These are phyloP conservation scores for Coriolopsis trogii DNA, from an alignment of 1,284 basidiomycete genomes.

Conservation along the genomic window DNA sequence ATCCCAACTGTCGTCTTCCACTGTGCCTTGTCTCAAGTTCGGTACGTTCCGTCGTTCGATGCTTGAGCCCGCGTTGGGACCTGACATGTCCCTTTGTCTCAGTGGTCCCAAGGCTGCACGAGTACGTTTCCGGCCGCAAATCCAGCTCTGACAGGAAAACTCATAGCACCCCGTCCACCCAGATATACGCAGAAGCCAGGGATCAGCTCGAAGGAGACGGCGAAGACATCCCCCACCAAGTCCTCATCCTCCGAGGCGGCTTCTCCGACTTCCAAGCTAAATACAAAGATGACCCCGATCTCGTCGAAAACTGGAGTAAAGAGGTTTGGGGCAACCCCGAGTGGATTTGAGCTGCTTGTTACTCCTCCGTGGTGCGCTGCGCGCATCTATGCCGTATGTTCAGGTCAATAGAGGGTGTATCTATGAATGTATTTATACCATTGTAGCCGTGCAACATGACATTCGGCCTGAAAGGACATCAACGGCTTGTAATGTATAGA, in stretches of 20 bases:
- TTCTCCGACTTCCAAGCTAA: slow-evolving; percentile 70
- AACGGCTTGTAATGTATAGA: too few species aligned
- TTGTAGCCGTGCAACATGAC: slow-evolving; percentile 11
- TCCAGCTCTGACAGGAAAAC: too few species aligned
- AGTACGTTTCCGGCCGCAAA: too few species aligned
- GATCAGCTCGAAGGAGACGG: slow-evolving; percentile 39
- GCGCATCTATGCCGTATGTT: background rate
- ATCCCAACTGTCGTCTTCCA: slow-evolving; percentile 73
- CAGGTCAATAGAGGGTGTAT: too few species aligned
- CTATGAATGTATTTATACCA: slow-evolving; percentile 6
- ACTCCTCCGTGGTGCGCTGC: background rate
- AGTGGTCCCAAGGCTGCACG: slow-evolving; percentile 78
- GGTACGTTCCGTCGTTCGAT: slow-evolving; percentile 46
- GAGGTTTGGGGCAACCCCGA: slow-evolving; percentile 50
- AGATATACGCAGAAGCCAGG: slow-evolving; percentile 72
- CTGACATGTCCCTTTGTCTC: slow-evolving; percentile 1
- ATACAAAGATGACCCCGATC: slow-evolving; percentile 68
- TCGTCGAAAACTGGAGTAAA: slow-evolving; percentile 77
- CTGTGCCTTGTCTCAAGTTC: slow-evolving; percentile 71
- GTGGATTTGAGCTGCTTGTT: slow-evolving; percentile 5
- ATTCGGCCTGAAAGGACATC: too few species aligned
- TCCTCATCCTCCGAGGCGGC: slow-evolving; percentile 68
- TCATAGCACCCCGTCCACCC: too few species aligned
- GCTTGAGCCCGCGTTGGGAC: background rate
- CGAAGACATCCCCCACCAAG: slow-evolving; percentile 50